These are phyloP conservation scores for Cytospora schulzeri DNA, from an alignment of 2,329 filamentous ascomycete genomes.

Conservation along the genomic window DNA sequence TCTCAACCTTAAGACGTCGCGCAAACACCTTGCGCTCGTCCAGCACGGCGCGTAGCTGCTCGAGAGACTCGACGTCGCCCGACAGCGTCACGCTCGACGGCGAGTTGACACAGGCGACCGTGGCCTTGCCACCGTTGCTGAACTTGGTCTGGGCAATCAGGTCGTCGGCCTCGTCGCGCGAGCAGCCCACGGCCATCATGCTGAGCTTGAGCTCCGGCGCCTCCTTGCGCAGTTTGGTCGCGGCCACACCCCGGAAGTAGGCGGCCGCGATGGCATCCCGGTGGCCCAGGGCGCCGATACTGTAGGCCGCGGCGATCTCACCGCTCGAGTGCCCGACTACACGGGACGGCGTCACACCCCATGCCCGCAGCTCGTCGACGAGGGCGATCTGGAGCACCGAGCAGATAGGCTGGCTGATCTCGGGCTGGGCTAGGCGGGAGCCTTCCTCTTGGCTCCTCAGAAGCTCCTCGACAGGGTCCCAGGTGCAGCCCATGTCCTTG, in stretches of 20 bases:
- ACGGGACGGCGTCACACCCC: slow-evolving; percentile 27
- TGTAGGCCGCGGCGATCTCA: slow-evolving; percentile 28
- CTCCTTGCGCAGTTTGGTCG: slow-evolving; percentile 16
- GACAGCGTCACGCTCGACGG: slow-evolving; percentile 40
- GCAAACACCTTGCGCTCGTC: slow-evolving; percentile 35
- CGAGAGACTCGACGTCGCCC: slow-evolving; percentile 35
- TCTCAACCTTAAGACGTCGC: slow-evolving; percentile 27
- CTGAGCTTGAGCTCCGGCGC: slow-evolving; percentile 15
- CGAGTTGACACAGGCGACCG: slow-evolving; percentile 27
- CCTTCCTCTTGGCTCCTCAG: slow-evolving; percentile 2
- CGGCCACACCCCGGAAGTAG: slow-evolving; percentile 24
- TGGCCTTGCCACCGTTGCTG: slow-evolving; percentile 15
- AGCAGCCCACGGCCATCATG: slow-evolving; percentile 24
- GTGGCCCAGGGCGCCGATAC: slow-evolving; percentile 22
- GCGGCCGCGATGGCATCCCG: slow-evolving; percentile 24
- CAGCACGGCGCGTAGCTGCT: slow-evolving; percentile 30
- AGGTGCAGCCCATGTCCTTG: slow-evolving; percentile 19
- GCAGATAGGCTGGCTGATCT: slow-evolving; percentile 39
- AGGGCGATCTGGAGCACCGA: slow-evolving; percentile 37
- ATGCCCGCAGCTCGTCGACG: slow-evolving; percentile 34
- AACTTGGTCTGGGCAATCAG: slow-evolving; percentile 13
- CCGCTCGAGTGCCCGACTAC: slow-evolving; percentile 37
- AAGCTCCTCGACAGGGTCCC: slow-evolving; percentile 25
- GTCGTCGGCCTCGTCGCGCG: slow-evolving; percentile 19
- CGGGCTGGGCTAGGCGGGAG: slow-evolving; percentile 32